Evolutionary conservation across 1,139 yeast genomes (phyloP), one percentile per base, ranked within the genome.

Genomic region (Lodderomyces theae): DNA sequence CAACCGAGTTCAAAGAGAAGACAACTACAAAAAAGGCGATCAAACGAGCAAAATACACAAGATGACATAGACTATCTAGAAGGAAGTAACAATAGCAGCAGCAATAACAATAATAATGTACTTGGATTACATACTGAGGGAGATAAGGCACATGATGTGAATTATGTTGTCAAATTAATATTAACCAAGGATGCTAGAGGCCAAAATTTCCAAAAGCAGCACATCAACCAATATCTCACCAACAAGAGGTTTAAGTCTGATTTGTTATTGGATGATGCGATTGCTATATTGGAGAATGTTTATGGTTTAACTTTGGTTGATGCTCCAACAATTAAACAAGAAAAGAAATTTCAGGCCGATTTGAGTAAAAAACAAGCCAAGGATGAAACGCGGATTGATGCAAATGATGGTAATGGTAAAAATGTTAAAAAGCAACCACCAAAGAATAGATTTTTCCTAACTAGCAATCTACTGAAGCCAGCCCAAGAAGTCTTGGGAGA

Each of bases 261-360:
- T 2, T 38, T 23, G n/a, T 44, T 60, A 3, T 34, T 64, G 7
- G 43, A 38, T 11, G 46, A 42, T 13, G 56, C 58, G 1, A 51
- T 52, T 31, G 37, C 24, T 1, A 56, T 54, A n/a, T 43, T 71
- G 29, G 49, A 53, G 25, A 46, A 51, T 6, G 51, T 57, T 2
- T 69, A 65, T 46, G 76, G 74, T 1, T 42, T 69, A 38, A 48
- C 57, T 18, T 47, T 69, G 31, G 57, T 50, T 28, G 56, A 54
- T 35, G 45, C 56, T 10, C 56, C 60, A 3, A 37, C 41, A 13
- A 19, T 34, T 4, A 47, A 47, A 15, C 37, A 40, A 8, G 46
- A 35, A 17, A 29, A 31, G 18, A 28, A 28, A n/a, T 28, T 28
- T 16, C 9, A 28, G 5, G 4, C 31, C 3, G 15, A n/a, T 15